These are phyloP conservation scores for Tagetes erecta DNA, from an alignment of 129 eudicot species.

Conservation along the genomic window DNA sequence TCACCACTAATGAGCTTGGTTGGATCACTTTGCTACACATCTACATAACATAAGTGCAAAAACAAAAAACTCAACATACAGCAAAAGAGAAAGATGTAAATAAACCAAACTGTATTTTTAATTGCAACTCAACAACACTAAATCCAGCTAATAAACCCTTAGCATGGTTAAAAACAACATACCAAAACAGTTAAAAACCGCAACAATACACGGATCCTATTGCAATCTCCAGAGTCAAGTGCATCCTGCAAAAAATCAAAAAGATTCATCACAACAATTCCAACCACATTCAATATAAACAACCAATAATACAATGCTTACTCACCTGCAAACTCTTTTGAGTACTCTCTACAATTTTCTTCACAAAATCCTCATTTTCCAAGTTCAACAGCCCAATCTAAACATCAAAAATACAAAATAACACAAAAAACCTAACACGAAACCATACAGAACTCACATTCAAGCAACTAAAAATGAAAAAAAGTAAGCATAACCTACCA, in stretches of 20 bases:
- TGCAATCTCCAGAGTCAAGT: conserved; percentile 65
- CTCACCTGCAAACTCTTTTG: conserved; percentile 75
- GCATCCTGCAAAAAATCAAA: conserved; percentile 56
- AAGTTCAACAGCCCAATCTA: conserved; percentile 89
- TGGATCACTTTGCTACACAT: conserved; percentile 98
- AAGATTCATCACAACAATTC: conserved; percentile 1
- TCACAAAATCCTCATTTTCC: conserved; percentile 82
- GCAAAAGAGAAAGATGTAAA: conserved; percentile 6
- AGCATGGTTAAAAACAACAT: conserved; percentile 28
- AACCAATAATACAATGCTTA: neutral
- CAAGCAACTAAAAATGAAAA: neutral
- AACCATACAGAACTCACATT: neutral
- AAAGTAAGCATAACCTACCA: conserved; percentile 48
- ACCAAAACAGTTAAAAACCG: conserved; percentile 93
- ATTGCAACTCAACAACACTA: neutral
- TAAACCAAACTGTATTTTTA: conserved; percentile 4
- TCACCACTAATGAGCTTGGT: conserved; percentile 75
- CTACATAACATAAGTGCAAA: conserved; percentile 39
- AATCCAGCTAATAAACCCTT: neutral
- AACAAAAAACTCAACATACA: neutral
- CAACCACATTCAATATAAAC: neutral
- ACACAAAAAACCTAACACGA: neutral
- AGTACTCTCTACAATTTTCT: conserved; percentile 63
- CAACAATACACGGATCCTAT: conserved; percentile 69
- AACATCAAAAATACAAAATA: conserved; percentile 1